A percentile compares a stretch with the other conserved stretches of the same genome.
Conservation (phyloP, 169 alveolate species). For the Eimeria praecox region DNA sequence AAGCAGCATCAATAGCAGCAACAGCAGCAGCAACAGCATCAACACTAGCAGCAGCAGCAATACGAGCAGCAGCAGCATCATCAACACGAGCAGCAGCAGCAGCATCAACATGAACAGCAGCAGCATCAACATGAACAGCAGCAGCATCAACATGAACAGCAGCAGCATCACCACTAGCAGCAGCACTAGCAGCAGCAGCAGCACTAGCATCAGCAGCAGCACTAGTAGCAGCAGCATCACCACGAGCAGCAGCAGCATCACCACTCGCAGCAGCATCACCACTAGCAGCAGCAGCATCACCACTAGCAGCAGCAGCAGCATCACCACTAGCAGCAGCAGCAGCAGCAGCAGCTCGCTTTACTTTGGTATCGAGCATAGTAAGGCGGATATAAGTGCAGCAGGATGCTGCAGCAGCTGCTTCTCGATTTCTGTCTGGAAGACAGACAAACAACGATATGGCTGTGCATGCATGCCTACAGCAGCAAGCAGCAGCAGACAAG, state of each 20-base stretch:
- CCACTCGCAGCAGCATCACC: neutral
- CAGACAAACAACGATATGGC: constrained; percentile 32
- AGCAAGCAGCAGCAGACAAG: constrained; percentile 65
- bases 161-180: neutral
- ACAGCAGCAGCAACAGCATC: too few relatives aligned
- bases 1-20: too few relatives aligned
- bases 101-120: neutral
- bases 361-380: constrained; percentile 57
- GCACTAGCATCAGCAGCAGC: neutral
- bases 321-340: neutral
- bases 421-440: constrained; percentile 19
- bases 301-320: constrained; percentile 5
- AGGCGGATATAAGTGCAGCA: constrained; percentile 36
- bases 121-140: neutral
- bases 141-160: neutral
- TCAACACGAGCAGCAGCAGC: too few relatives aligned
- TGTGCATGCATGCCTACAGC: constrained; percentile 41
- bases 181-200: neutral
- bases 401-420: constrained; percentile 49
- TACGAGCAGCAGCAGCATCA: too few relatives aligned
- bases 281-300: constrained; percentile 20
- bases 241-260: neutral
- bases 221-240: neutral
- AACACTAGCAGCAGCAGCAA: too few relatives aligned
- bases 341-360: neutral